Evolutionary conservation across 441 rosid genomes (phyloP).

Genomic region (Lepidium campestre): DNA sequence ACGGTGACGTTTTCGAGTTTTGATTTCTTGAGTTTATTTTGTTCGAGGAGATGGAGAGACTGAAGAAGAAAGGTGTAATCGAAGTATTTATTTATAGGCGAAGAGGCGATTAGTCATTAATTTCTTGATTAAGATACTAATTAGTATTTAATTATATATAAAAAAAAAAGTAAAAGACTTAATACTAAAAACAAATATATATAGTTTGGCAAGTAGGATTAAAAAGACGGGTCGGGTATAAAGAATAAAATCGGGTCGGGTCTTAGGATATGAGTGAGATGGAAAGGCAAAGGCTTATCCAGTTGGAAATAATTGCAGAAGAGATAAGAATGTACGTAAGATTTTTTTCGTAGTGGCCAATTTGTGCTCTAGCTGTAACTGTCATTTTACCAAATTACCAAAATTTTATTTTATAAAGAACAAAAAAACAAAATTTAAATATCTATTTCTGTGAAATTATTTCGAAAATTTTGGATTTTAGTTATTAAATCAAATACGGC

Average conservation of each 20-base stretch:
- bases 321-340: constrained; percentile 29
- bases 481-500: background rate
- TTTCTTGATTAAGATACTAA: background rate
- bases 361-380: constrained; percentile 15
- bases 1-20: constrained; percentile 10
- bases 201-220: background rate
- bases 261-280: constrained; percentile 20
- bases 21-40: background rate
- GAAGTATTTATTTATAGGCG: constrained; percentile 25
- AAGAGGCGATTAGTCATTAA: constrained; percentile 8
- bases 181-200: background rate
- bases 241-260: constrained; percentile 12
- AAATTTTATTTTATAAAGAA: background rate
- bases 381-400: background rate
- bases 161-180: too few species aligned
- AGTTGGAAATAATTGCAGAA: constrained; percentile 10
- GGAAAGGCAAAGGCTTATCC: constrained; percentile 20
- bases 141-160: background rate
- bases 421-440: too few species aligned
- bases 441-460: too few species aligned
- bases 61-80: background rate
- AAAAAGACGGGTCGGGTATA: constrained; percentile 8
- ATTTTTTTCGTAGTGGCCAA: constrained; percentile 3
- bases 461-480: background rate
- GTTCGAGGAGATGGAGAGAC: constrained; percentile 8